phyloP scores from a whole-genome alignment of 202 grass and related monocot species.

The Hordeum pubiflorum region DNA sequence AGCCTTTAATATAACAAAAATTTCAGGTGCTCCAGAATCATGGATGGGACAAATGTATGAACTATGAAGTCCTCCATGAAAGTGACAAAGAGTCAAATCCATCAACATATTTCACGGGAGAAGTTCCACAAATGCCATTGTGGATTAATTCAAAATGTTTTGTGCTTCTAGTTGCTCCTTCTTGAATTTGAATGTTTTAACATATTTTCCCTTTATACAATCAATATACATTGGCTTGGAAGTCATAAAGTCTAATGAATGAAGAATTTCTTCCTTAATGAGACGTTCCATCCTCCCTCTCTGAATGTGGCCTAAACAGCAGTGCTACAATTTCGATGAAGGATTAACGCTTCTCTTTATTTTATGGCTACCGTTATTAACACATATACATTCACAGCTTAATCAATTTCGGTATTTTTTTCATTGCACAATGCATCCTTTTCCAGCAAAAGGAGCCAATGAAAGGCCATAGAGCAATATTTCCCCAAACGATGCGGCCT shows the following conservation, averaged over 20 bases:
- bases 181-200: background rate
- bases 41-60: background rate
- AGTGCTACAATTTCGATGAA: background rate
- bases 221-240: background rate
- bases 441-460: background rate
- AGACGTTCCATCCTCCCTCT: background rate
- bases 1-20: background rate
- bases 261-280: background rate
- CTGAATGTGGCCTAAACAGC: background rate
- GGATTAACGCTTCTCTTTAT: background rate
- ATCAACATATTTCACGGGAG: background rate
- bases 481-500: background rate
- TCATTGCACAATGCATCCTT: background rate
- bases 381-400: background rate
- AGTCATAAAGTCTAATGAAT: background rate
- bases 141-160: background rate
- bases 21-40: background rate
- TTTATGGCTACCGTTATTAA: background rate
- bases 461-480: background rate
- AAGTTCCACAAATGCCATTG: background rate
- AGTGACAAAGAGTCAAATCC: background rate
- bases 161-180: background rate
- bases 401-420: background rate
- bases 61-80: background rate
- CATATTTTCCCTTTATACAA: background rate